phyloP scores from a whole-genome alignment of 768 basidiomycete species.

The Suillus variegatus region DNA sequence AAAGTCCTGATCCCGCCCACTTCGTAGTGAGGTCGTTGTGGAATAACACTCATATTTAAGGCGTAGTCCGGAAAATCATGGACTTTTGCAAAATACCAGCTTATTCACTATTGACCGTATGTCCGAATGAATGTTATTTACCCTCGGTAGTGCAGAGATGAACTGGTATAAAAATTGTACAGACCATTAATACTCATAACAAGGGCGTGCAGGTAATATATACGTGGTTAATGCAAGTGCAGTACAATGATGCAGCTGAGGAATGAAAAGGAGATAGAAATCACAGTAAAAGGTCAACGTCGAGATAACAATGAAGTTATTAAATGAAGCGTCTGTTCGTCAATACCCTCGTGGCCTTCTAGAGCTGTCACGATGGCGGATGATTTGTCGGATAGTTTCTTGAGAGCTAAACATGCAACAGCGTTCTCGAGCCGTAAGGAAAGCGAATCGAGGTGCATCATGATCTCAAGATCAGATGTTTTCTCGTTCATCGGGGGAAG shows the following conservation, averaged over 20 bases:
- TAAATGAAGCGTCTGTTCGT: conserved; percentile 50
- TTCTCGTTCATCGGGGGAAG: conserved; percentile 71
- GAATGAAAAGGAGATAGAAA: conserved; percentile 2
- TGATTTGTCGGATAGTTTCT: conserved; percentile 14
- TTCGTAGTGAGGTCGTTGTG: conserved; percentile 55
- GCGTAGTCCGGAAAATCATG: background rate
- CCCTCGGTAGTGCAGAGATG: background rate
- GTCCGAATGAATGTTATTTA: background rate
- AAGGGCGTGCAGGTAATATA: conserved; percentile 1
- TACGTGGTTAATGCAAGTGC: conserved; percentile 5
- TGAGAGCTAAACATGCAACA: conserved; percentile 34
- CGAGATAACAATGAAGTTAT: conserved; percentile 37
- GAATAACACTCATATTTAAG: conserved; percentile 48
- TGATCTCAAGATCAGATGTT: conserved; percentile 71
- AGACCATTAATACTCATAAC: conserved; percentile 7
- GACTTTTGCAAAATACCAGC: background rate
- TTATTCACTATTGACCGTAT: background rate
- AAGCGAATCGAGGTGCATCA: conserved; percentile 75
- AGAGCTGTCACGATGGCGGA: conserved; percentile 38
- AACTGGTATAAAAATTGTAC: conserved; percentile 5
- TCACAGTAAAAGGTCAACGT: conserved; percentile 15
- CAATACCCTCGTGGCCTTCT: conserved; percentile 39
- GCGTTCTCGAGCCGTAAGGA: conserved; percentile 78
- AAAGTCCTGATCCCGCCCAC: conserved; percentile 39
- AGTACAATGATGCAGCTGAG: conserved; percentile 4